Evolutionary conservation across 176 grass and related monocot species (phyloP), one percentile per base, ranked within the genome.

Genomic region (Bothriochloa decipiens): DNA sequence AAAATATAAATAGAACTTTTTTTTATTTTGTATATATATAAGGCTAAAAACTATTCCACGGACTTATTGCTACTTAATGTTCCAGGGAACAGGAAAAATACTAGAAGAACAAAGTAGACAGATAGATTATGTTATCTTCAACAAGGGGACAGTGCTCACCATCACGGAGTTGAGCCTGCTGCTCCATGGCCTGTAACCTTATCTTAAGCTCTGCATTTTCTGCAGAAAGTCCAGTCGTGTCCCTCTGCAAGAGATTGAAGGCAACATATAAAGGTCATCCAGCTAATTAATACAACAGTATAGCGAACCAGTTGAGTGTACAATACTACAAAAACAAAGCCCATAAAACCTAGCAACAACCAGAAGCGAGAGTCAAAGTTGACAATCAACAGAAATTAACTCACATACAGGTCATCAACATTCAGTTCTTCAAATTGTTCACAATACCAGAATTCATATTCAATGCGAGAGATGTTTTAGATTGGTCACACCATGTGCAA

Each of bases 121-220:
- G 45, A 86, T 75, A 58, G 71, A 52, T 18, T 69, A 36, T 70
- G 4, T 82, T 77, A 65, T 77, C 27, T 74, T 74, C 85, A 61
- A n/a, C 41, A 78, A 87, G 78, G 47, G 53, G 36, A 11, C 43
- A 78, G 85, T 82, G 73, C 69, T 83, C 84, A 98, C 93, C 96
- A 83, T 98, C 93, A 66, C 91, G 89, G 46, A 98, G 75, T 81
- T 98, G 96, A 74, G 96, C 96, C 72, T 98, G 96, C 69, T 98
- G 96, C 71, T 98, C 93, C 91, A 98, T 98, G 52, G 93, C 93
- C 83, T 98, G 96, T 78, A 98, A 90, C 83, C 96, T 89, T 93
- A 98, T 85, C 79, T 95, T 98, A 74, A 98, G 93, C 74, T 98
- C 96, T 81, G 89, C 88, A 92, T 98, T 98, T 91, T 98, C 93